Evolutionary conservation across 2,329 filamentous ascomycete genomes (phyloP).

Genomic region (Pseudocercospora crystallina): DNA sequence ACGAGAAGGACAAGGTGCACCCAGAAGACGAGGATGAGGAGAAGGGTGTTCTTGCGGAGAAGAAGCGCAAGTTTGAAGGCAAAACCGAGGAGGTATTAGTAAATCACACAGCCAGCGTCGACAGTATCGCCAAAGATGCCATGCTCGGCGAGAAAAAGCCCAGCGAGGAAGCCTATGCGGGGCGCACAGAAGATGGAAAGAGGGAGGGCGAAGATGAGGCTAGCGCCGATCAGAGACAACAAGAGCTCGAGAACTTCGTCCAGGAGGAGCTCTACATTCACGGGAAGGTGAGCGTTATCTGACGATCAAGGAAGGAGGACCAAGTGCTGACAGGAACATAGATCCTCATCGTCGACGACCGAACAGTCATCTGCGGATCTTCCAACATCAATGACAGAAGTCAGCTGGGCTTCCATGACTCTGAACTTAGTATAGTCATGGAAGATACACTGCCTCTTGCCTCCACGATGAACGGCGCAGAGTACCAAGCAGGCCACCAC

Average conservation of each 20-base stretch:
- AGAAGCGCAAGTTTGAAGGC: constrained; percentile 26
- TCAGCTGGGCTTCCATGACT: constrained; percentile 85
- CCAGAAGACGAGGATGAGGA: constrained; percentile 20
- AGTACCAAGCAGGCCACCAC: constrained; percentile 76
- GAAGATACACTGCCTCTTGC: constrained; percentile 73
- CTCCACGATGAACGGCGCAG: constrained; percentile 74
- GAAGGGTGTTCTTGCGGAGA: constrained; percentile 14
- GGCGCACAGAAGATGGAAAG: constrained; percentile 37
- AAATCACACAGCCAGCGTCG: constrained; percentile 38
- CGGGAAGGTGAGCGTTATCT: constrained; percentile 62
- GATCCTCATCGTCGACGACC: constrained; percentile 79
- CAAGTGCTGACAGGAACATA: constrained; percentile 19
- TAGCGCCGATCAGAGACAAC: constrained; percentile 56
- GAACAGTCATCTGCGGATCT: constrained; percentile 68
- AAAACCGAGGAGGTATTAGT: constrained; percentile 17
- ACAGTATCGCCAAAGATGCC: constrained; percentile 72
- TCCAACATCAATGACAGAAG: constrained; percentile 86
- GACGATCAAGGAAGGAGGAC: background rate
- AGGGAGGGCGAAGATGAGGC: constrained; percentile 25
- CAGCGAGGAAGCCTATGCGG: constrained; percentile 74
- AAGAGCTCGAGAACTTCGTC: constrained; percentile 83
- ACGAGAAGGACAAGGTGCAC: constrained; percentile 22
- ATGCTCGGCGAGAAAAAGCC: constrained; percentile 69
- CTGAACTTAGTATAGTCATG: constrained; percentile 85
- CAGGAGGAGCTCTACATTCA: constrained; percentile 97